A percentile compares a stretch with the other conserved stretches of the same genome.
Conservation (phyloP, 164 flowering plant genomes). For the grape (Vitis vinifera) region ASM3070453v1 NC_081808.1:6113501-6114000, state of each 20-base stretch:
- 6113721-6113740: background rate
- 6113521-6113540: slow-evolving; percentile 87
- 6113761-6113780: no score
- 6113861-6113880: background rate
- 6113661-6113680: background rate
- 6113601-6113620: background rate
- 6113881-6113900: background rate
- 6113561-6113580: slow-evolving; percentile 73
- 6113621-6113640: background rate
- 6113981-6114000: background rate
- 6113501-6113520: slow-evolving; percentile 91
- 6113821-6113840: background rate
- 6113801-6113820: no score
- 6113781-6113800: no score
- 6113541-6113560: slow-evolving; percentile 98
- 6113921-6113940: background rate
- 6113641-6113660: background rate
- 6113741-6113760: background rate
- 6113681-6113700: background rate
- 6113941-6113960: background rate
- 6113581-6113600: background rate
- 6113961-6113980: background rate
- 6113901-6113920: background rate
- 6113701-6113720: background rate
- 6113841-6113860: background rate